These are phyloP conservation scores for Vaccinium darrowii DNA, from an alignment of 148 eudicot genomes.

Conservation along the genomic window DNA sequence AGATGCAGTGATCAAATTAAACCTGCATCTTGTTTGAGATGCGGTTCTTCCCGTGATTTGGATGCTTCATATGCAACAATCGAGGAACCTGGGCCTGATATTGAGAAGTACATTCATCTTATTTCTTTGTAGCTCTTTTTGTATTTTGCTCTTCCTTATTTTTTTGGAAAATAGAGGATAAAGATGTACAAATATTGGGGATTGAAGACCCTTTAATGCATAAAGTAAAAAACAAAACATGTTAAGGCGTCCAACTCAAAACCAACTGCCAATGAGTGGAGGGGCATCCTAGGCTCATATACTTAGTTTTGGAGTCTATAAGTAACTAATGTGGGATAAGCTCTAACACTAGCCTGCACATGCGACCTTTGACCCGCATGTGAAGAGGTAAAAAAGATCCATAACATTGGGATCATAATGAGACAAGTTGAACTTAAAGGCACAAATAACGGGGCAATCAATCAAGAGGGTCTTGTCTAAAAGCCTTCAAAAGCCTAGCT, in stretches of 20 bases:
- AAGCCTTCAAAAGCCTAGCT: too few species aligned
- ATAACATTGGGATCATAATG: too few species aligned
- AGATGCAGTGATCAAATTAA: constrained; percentile 25
- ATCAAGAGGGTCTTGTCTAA: too few species aligned
- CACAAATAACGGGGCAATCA: too few species aligned
- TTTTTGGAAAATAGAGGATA: background rate
- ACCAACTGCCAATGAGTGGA: too few species aligned
- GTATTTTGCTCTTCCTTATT: background rate
- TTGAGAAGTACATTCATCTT: constrained; percentile 45
- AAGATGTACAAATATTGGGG: background rate
- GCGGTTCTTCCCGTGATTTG: constrained; percentile 57
- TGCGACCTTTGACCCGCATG: too few species aligned
- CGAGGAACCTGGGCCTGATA: constrained; percentile 38
- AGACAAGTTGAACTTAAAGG: too few species aligned
- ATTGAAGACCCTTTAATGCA: background rate
- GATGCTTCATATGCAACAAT: constrained; percentile 37
- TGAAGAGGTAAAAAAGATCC: too few species aligned
- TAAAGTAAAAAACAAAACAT: background rate
- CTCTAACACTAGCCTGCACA: too few species aligned
- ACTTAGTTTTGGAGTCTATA: too few species aligned
- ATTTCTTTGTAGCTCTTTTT: background rate
- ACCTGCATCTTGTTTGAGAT: constrained; percentile 66
- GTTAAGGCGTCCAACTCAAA: background rate
- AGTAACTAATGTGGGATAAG: too few species aligned
- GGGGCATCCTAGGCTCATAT: too few species aligned